A percentile compares a stretch with the other conserved stretches of the same genome.
Evolutionary conservation across 192 early-diverging fungal genomes (phyloP).

Genomic region (Backusella morwellensis): DNA sequence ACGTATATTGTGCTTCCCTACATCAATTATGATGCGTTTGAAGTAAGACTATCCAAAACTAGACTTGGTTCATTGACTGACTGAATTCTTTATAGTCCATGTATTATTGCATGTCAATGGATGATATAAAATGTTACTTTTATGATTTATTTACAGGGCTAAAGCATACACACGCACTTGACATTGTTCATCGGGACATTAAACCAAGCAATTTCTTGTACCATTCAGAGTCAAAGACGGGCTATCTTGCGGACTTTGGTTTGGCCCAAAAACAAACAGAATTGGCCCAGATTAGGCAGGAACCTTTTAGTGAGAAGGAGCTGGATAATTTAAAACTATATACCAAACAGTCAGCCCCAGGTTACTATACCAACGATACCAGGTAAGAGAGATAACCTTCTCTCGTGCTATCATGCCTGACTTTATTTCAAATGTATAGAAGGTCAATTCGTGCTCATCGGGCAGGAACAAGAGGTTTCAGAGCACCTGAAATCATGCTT

Average conservation of each 20-base stretch:
- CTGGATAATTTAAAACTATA: not conserved
- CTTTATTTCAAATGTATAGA: slow-evolving; percentile 38
- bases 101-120: slow-evolving; percentile 57
- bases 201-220: slow-evolving; percentile 96
- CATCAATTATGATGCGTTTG: slow-evolving; percentile 80
- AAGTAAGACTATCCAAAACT: slow-evolving; percentile 38
- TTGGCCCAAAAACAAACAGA: slow-evolving; percentile 63
- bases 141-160: slow-evolving; percentile 68
- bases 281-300: not conserved
- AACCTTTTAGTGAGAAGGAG: not conserved
- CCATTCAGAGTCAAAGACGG: slow-evolving; percentile 57
- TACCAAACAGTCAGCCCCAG: slow-evolving; percentile 15
- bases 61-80: not conserved
- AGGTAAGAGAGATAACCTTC: slow-evolving; percentile 42
- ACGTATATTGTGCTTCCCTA: slow-evolving; percentile 83
- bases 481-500: slow-evolving; percentile 91
- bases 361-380: slow-evolving; percentile 49
- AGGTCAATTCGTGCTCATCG: slow-evolving; percentile 72
- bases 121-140: slow-evolving; percentile 81
- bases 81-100: slow-evolving; percentile 45
- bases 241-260: slow-evolving; percentile 92
- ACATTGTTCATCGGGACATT: slow-evolving; percentile 88
- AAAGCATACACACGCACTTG: slow-evolving; percentile 63
- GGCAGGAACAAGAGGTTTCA: slow-evolving; percentile 90
- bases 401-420: not conserved